A percentile compares a stretch with the other conserved stretches of the same genome.
phyloP scores from a whole-genome alignment of 2,329 filamentous ascomycete species.

The Polytolypa hystricis region DNA sequence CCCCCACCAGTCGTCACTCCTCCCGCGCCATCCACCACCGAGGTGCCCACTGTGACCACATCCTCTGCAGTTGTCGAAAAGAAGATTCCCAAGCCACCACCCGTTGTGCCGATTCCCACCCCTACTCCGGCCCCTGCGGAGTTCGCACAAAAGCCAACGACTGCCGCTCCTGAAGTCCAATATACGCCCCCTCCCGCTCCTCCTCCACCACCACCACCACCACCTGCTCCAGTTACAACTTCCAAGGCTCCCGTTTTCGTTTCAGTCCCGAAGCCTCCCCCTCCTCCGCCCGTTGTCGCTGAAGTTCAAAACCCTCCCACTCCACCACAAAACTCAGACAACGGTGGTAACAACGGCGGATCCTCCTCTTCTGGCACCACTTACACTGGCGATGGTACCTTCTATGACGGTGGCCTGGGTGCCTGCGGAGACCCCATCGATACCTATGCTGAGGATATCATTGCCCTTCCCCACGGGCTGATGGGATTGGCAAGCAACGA shows the following conservation, averaged over 20 bases:
- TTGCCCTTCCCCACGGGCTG: conserved; percentile 55
- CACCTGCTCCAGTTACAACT: conserved; percentile 5
- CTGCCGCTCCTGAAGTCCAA: conserved; percentile 4
- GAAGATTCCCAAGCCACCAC: conserved; percentile 2
- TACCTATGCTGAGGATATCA: conserved; percentile 47
- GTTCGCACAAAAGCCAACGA: conserved; percentile 4
- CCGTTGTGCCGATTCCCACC: conserved; percentile 9
- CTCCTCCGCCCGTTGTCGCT: conserved; percentile 3
- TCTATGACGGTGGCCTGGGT: conserved; percentile 58
- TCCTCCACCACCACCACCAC: conserved; percentile 7
- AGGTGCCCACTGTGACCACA: conserved; percentile 1
- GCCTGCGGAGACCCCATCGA: conserved; percentile 55
- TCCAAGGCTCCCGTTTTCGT: conserved; percentile 7
- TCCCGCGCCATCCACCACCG: conserved; percentile 2
- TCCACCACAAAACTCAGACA: conserved; percentile 8
- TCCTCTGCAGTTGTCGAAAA: conserved; percentile 6
- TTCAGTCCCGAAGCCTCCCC: conserved; percentile 7
- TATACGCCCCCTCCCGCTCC: conserved; percentile 11
- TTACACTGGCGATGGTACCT: conserved; percentile 57
- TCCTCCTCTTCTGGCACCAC: conserved; percentile 18
- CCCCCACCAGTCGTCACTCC: conserved; percentile 18
- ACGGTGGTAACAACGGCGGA: conserved; percentile 14
- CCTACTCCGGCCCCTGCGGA: conserved; percentile 7
- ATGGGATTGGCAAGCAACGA: conserved; percentile 55
- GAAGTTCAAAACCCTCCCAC: conserved; percentile 6